Percentiles rank a stretch among this genome's conserved stretches.
phyloP scores from a whole-genome alignment of 768 basidiomycete genomes.

The Russula dissimulans region DNA sequence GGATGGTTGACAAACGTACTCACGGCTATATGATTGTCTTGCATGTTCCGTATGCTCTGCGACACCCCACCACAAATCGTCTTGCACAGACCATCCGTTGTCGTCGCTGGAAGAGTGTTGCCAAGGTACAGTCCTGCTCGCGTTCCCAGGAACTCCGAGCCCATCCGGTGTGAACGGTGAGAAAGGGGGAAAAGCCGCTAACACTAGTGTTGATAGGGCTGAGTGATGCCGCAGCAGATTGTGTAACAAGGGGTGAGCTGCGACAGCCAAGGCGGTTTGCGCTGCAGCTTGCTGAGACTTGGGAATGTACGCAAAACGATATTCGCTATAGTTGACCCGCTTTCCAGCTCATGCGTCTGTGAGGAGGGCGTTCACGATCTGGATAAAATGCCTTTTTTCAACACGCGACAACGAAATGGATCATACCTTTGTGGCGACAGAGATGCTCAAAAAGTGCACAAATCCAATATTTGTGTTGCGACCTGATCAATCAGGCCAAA shows the following conservation, averaged over 20 bases:
- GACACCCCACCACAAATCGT: conserved; percentile 93
- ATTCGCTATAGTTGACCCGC: conserved; percentile 97
- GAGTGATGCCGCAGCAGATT: conserved; percentile 31
- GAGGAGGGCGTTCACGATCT: conserved; percentile 92
- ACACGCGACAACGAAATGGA: background rate
- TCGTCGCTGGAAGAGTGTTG: conserved; percentile 94
- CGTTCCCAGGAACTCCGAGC: conserved; percentile 37
- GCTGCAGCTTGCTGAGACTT: conserved; percentile 89
- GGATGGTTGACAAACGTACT: conserved; percentile 26
- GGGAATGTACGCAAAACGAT: conserved; percentile 95
- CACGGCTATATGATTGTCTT: conserved; percentile 95
- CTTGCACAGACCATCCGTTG: conserved; percentile 92
- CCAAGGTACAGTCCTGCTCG: conserved; percentile 96
- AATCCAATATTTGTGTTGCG: conserved; percentile 99
- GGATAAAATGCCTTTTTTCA: background rate
- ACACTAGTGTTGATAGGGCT: conserved; percentile 25
- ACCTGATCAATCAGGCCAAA: conserved; percentile 96
- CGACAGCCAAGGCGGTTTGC: conserved; percentile 80
- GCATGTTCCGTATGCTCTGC: conserved; percentile 91
- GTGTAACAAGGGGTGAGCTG: conserved; percentile 61
- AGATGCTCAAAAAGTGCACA: conserved; percentile 95
- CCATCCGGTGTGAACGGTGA: conserved; percentile 41
- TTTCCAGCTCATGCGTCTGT: conserved; percentile 92
- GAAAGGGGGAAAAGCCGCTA: conserved; percentile 35
- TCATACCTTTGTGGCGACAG: conserved; percentile 78